These are phyloP conservation scores for Phialocephala subalpina DNA, from an alignment of 2,329 filamentous ascomycete species.

Conservation along the genomic window DNA sequence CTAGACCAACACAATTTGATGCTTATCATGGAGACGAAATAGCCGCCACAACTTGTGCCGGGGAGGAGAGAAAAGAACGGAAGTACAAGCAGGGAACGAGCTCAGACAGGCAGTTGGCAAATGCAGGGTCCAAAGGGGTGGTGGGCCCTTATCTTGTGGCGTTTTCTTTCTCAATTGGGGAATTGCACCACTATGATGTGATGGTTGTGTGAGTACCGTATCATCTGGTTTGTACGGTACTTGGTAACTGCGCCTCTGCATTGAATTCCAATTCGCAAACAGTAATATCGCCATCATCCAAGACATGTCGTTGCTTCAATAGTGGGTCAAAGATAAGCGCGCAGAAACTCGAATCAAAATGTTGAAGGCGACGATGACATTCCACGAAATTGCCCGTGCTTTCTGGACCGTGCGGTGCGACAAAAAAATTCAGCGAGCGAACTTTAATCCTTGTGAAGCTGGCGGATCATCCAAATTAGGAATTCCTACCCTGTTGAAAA, in stretches of 20 bases:
- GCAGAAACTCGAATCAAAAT: background rate
- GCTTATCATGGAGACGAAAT: background rate
- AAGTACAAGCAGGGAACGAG: too few relatives aligned
- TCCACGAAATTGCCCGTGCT: too few relatives aligned
- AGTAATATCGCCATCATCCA: background rate
- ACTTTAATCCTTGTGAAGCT: background rate
- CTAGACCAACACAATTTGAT: background rate
- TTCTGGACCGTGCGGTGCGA: slow-evolving; percentile 1
- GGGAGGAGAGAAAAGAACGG: background rate
- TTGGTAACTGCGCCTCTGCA: background rate
- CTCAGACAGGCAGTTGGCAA: background rate
- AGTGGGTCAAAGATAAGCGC: slow-evolving; percentile 1
- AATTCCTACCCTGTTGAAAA: background rate
- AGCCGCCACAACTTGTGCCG: background rate
- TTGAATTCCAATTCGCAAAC: background rate
- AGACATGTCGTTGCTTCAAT: background rate
- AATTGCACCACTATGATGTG: background rate
- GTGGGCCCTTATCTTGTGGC: too few relatives aligned
- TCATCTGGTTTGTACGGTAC: background rate
- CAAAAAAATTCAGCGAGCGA: background rate
- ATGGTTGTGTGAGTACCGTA: background rate
- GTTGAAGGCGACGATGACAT: too few relatives aligned
- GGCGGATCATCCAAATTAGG: background rate
- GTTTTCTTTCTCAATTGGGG: background rate
- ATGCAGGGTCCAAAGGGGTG: slow-evolving; percentile 8